These are phyloP conservation scores for Moelleriella libera DNA, from an alignment of 2,329 filamentous ascomycete genomes.

Conservation along the genomic window DNA sequence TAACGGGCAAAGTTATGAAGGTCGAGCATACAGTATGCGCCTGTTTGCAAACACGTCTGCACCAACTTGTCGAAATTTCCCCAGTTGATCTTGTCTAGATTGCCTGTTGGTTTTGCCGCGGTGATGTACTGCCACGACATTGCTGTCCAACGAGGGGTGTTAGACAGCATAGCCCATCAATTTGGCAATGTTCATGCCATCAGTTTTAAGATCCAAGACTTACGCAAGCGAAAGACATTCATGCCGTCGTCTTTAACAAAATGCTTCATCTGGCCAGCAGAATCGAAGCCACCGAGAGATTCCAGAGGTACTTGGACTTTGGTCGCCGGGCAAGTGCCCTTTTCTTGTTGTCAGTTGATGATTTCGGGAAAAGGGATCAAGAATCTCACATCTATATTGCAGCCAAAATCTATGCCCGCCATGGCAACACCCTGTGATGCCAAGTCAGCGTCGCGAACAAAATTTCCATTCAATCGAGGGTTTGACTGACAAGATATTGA, in stretches of 20 bases:
- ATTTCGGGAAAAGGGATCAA: not conserved
- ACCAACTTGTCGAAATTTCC: conserved; percentile 40
- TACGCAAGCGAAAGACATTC: conserved; percentile 40
- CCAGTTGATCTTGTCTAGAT: conserved; percentile 31
- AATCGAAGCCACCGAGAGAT: conserved; percentile 18
- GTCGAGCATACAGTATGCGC: conserved; percentile 45
- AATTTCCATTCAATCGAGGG: not conserved
- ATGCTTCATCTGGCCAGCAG: conserved; percentile 39
- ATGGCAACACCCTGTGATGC: conserved; percentile 44
- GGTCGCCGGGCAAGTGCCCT: conserved; percentile 23
- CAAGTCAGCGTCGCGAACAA: conserved; percentile 22
- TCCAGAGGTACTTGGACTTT: conserved; percentile 20
- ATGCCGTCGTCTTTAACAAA: conserved; percentile 35
- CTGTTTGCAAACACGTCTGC: conserved; percentile 39
- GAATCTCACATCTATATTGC: conserved; percentile 25
- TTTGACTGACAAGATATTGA: not conserved
- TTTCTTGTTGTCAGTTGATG: not conserved
- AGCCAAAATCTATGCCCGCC: conserved; percentile 33
- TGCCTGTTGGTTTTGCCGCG: conserved; percentile 33
- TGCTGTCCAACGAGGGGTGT: conserved; percentile 13
- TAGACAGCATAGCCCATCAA: not conserved
- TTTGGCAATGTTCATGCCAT: no score
- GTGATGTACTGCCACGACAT: conserved; percentile 44
- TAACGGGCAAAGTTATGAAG: conserved; percentile 46
- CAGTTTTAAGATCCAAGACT: conserved; percentile 5